Conservation (phyloP, 2,329 filamentous ascomycete species). For the Colletotrichum sidae region DNA sequence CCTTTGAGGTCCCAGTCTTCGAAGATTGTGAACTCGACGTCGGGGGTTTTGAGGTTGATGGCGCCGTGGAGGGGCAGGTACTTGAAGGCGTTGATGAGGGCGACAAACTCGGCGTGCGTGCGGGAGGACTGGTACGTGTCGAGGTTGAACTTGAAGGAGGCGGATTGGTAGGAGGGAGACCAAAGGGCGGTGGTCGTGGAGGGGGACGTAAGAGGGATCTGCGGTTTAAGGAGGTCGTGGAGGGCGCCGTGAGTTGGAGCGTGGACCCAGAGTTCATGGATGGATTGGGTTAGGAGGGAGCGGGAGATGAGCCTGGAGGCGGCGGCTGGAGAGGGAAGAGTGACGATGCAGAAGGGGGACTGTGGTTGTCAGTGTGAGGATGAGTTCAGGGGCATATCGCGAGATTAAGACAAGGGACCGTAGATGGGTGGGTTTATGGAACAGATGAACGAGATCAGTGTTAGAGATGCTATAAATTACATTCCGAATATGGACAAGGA, state of each 20-base stretch:
- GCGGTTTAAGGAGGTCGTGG: constrained; percentile 71
- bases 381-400: not conserved
- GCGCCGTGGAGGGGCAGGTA: constrained; percentile 83
- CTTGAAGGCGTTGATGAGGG: constrained; percentile 83
- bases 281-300: constrained; percentile 83
- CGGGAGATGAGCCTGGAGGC: constrained; percentile 77
- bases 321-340: constrained; percentile 71
- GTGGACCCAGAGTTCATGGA: constrained; percentile 90
- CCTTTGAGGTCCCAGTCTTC: constrained; percentile 82
- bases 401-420: not conserved
- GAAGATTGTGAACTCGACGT: constrained; percentile 82
- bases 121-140: constrained; percentile 86
- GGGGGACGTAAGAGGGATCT: constrained; percentile 51
- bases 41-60: constrained; percentile 80
- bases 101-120: constrained; percentile 69
- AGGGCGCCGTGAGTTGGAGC: constrained; percentile 75
- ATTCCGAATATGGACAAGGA: not conserved
- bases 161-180: constrained; percentile 68
- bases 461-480: not conserved
- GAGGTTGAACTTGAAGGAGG: constrained; percentile 85
- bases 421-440: too few relatives aligned
- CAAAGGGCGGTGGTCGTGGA: constrained; percentile 64
- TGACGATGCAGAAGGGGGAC: constrained; percentile 89
- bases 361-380: constrained; percentile 49
- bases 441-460: not conserved